Evolutionary conservation across 2,329 filamentous ascomycete genomes (phyloP).

Genomic region (Penicillium sp.): DNA sequence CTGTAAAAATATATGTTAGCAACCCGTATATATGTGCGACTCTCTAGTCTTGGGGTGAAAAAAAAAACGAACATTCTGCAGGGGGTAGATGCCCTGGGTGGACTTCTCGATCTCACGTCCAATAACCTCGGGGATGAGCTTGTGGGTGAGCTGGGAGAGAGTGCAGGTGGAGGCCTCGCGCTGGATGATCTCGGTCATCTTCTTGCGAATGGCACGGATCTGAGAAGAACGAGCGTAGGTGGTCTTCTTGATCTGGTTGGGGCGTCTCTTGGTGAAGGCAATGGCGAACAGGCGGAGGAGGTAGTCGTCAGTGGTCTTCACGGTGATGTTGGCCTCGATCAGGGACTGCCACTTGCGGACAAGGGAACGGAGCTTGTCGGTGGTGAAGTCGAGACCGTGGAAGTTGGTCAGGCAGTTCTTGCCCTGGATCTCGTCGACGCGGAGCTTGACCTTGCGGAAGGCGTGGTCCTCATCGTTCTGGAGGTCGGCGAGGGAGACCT

Average conservation of each 20-base stretch:
- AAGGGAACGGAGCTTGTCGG: constrained; percentile 98
- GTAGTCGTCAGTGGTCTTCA: constrained; percentile 99
- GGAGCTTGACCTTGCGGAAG: constrained; percentile 99
- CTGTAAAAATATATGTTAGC: constrained; percentile 54
- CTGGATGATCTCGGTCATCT: constrained; percentile 99
- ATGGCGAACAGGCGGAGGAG: constrained; percentile 98
- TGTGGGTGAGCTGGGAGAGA: constrained; percentile 92
- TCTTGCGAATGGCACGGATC: constrained; percentile 96
- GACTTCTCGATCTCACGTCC: constrained; percentile 99
- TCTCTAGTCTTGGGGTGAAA: not conserved
- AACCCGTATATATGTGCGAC: not conserved
- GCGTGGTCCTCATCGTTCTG: constrained; percentile 99
- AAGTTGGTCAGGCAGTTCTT: constrained; percentile 99
- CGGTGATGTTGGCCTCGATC: constrained; percentile 98
- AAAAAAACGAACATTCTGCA: constrained; percentile 79
- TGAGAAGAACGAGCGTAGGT: constrained; percentile 97
- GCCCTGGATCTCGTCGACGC: constrained; percentile 98
- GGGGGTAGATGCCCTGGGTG: constrained; percentile 98
- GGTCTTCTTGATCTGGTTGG: constrained; percentile 99
- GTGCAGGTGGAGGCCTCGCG: constrained; percentile 94
- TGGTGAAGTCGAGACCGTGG: constrained; percentile 99
- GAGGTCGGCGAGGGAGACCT: constrained; percentile 97
- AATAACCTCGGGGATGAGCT: constrained; percentile 99
- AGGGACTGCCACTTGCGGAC: constrained; percentile 99
- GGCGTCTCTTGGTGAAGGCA: constrained; percentile 97